Conservation (phyloP, 768 basidiomycete genomes). For the Boletus barrowsii region DNA sequence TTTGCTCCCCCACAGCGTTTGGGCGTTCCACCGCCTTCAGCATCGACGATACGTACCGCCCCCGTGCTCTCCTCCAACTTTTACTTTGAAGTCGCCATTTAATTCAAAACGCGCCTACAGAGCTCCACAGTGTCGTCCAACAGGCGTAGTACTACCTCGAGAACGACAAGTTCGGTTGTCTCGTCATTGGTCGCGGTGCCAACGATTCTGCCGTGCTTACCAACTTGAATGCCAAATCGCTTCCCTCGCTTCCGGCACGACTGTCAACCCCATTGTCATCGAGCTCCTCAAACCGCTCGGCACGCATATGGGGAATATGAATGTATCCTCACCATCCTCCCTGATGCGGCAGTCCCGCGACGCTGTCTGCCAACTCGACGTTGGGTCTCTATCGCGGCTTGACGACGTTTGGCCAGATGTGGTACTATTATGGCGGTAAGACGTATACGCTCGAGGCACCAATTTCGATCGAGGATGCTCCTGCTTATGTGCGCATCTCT, state of each 20-base stretch:
- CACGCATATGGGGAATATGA: too few relatives aligned
- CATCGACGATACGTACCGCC: too few relatives aligned
- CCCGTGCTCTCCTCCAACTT: constrained; percentile 30
- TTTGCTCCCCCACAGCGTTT: constrained; percentile 8
- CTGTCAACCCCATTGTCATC: constrained; percentile 29
- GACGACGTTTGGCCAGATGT: constrained; percentile 54
- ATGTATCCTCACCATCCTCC: constrained; percentile 38
- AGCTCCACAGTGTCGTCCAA: constrained; percentile 34
- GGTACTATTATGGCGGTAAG: constrained; percentile 36
- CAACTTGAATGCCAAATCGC: constrained; percentile 17
- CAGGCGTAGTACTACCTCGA: constrained; percentile 31
- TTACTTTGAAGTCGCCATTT: constrained; percentile 25
- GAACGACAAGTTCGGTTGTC: constrained; percentile 37
- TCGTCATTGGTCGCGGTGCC: constrained; percentile 40
- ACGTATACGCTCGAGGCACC: constrained; percentile 42
- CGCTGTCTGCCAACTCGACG: constrained; percentile 41
- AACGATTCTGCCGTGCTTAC: constrained; percentile 28
- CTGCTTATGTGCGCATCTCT: constrained; percentile 39
- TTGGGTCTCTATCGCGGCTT: constrained; percentile 53
- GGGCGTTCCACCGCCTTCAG: constrained; percentile 18
- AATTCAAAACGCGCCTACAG: constrained; percentile 28
- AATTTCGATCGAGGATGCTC: constrained; percentile 41
- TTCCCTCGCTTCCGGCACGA: constrained; percentile 22
- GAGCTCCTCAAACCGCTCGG: constrained; percentile 36
- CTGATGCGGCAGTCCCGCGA: constrained; percentile 35